These are phyloP conservation scores for Eimeria maxima DNA, from an alignment of 169 alveolate genomes.

Conservation along the genomic window DNA sequence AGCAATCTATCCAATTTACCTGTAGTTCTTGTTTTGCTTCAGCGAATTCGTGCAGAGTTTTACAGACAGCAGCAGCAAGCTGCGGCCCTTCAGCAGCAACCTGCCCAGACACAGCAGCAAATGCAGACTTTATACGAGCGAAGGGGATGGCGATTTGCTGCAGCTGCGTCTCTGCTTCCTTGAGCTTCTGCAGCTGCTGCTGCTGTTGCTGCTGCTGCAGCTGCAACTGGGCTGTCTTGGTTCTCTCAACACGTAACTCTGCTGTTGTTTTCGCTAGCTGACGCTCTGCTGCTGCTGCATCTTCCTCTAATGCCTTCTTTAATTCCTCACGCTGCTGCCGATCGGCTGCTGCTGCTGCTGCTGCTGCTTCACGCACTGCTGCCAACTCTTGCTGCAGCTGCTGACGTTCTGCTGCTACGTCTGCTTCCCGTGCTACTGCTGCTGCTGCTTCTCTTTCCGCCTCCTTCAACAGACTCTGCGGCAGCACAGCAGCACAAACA, in stretches of 20 bases:
- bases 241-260: background rate
- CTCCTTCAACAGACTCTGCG: constrained; percentile 22
- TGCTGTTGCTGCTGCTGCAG: constrained; percentile 62
- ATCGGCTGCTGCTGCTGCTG: constrained; percentile 27
- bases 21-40: constrained; percentile 3
- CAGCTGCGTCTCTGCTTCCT: constrained; percentile 39
- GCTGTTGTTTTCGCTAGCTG: constrained; percentile 32
- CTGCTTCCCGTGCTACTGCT: constrained; percentile 63
- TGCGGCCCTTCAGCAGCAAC: background rate
- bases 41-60: background rate
- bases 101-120: constrained; percentile 14
- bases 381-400: constrained; percentile 53
- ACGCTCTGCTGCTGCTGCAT: background rate
- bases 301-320: background rate
- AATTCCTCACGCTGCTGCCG: background rate
- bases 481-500: constrained; percentile 21
- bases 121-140: background rate
- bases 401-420: constrained; percentile 41
- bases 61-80: constrained; percentile 35
- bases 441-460: constrained; percentile 47
- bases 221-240: constrained; percentile 15
- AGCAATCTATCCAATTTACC: background rate
- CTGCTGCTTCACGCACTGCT: constrained; percentile 47
- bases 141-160: background rate
- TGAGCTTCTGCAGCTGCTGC: constrained; percentile 49